Evolutionary conservation across 352 stramenopile species (phyloP).

Genomic region (Sclerospora graminicola): DNA sequence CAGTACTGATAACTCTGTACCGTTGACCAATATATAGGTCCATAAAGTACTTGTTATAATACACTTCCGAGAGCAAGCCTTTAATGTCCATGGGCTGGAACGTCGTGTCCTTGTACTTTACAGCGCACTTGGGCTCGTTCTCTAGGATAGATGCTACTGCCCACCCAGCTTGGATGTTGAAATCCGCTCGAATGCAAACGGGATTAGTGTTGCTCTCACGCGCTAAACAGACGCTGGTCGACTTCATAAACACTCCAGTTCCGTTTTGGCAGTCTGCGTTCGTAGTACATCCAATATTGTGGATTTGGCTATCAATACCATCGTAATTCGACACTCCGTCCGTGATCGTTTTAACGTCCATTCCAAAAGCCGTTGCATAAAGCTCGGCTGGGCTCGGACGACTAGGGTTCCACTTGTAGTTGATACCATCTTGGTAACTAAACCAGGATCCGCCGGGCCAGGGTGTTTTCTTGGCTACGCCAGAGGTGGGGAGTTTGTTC

Average conservation of each 20-base stretch:
- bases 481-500: slow-evolving; percentile 14
- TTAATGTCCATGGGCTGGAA: slow-evolving; percentile 47
- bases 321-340: slow-evolving; percentile 23
- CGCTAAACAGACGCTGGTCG: background rate
- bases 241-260: background rate
- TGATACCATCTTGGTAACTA: slow-evolving; percentile 56
- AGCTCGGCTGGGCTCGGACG: slow-evolving; percentile 26
- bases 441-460: slow-evolving; percentile 56
- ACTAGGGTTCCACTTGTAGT: slow-evolving; percentile 18
- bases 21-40: slow-evolving; percentile 34
- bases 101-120: slow-evolving; percentile 33
- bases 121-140: slow-evolving; percentile 28
- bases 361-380: slow-evolving; percentile 36
- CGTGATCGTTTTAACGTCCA: slow-evolving; percentile 27
- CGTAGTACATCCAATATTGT: background rate
- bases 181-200: too few relatives aligned
- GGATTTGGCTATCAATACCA: slow-evolving; percentile 12
- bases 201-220: too few relatives aligned
- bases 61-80: slow-evolving; percentile 28
- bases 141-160: slow-evolving; percentile 29
- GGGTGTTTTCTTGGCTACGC: slow-evolving; percentile 4
- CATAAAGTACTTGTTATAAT: slow-evolving; percentile 19
- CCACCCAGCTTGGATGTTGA: slow-evolving; percentile 36
- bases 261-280: background rate
- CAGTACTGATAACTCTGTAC: slow-evolving; percentile 17